Evolutionary conservation across 768 basidiomycete species (phyloP), one percentile per base, ranked within the genome.

Genomic region (Chlorophyllum brunneum): DNA sequence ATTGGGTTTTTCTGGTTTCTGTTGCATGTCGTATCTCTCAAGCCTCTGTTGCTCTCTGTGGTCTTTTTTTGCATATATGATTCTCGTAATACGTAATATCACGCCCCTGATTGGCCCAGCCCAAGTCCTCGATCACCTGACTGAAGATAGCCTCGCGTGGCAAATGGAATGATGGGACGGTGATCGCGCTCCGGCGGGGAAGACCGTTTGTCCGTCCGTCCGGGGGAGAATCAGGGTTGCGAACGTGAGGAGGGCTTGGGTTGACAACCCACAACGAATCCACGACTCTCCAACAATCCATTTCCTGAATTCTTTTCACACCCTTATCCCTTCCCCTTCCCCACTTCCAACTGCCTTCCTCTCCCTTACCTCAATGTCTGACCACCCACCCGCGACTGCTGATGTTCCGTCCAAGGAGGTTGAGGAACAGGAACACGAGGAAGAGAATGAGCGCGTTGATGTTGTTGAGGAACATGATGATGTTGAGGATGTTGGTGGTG

Each of bases 241-340:
- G 33, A 47, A 47, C 33, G 15, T 46, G 42, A 46, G 51, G 36
- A n/a, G n/a, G n/a, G n/a, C n/a, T n/a, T n/a, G n/a, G 27, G 50
- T 26, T 53, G 51, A 38, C 51, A 51, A 46, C 41, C 16, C 18
- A 31, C 22, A n/a, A 42, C 42, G 36, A 53, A 53, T 46, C 51
- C 44, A 46, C 43, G 37, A 51, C 23, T 49, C 39, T 41, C 48
- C 50, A 53, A 53, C 37, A 37, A 46, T 26, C 50, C 43, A 52
- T 45, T 26, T 33, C 51, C 18, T 31, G 20, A 16, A 27, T 43
- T 23, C 31, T 42, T 33, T 42, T 20, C 36, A 23, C 37, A 23
- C 23, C 30, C 43, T 30, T 43, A 39, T 45, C 51, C 45, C 51
- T 45, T 43, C 44, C 22, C 29, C 40, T 33, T 31, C 29, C 26